Evolutionary conservation across 768 basidiomycete genomes (phyloP), one percentile per base, ranked within the genome.

Genomic region (Termitomyces sp.): DNA sequence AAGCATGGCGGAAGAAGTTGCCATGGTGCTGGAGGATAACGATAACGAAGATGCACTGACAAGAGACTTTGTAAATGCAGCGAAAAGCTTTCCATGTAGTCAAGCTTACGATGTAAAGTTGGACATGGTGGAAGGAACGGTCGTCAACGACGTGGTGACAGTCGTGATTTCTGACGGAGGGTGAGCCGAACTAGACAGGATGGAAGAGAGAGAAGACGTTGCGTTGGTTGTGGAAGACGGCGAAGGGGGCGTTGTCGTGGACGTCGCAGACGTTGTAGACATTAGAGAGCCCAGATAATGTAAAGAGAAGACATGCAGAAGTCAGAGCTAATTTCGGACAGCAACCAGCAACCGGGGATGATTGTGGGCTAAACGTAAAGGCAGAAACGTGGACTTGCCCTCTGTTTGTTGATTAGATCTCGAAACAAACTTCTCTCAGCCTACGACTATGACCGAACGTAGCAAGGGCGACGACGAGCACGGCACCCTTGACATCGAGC

Each of bases 201-300:
- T 24, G 12, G 68, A 64, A 57, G 66, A 47, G 13, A 67, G 46
- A 32, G 66, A 56, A 30, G 65, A 58, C 44, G 60, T 46, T 36
- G 65, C 44, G 24, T 61, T 52, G 46, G 67, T 62, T 49, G 64
- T 45, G 10, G 54, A 55, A 55, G 61, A 53, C 53, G 64, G 54
- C 49, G 62, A 54, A 45, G 61, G 49, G 26, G 35, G 22, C 30
- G 54, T 52, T 32, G 61, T 51, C 33, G 50, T 45, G 50, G 46
- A 56, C 56, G 61, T 58, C 42, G 55, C 32, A 30, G 57, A 61
- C 54, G 54, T 53, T 42, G 56, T 63, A 32, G 60, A 58, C 61
- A 61, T 63, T 58, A 58, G 44, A 50, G 42, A 45, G 42, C 22
- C n/a, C 16, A 24, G 40, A 53, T 53, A 60, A 58, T 58, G 55